Conservation (phyloP, 805 yeast species). For the Saccharomycopsis fermentans region DNA sequence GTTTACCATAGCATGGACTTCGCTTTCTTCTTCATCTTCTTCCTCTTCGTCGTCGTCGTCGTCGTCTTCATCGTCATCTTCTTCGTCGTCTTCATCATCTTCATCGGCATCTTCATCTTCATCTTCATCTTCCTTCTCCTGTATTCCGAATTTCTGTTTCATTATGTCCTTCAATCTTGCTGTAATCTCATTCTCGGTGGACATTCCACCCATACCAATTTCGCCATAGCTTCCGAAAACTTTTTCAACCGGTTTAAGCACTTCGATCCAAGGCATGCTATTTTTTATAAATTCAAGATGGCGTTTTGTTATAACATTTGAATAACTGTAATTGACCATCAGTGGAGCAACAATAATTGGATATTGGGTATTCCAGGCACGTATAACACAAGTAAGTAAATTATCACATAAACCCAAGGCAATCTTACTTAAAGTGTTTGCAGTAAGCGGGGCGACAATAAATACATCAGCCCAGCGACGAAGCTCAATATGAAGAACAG, state of each 20-base stretch:
- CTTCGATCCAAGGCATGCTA: conserved; percentile 92
- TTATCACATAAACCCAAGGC: conserved; percentile 90
- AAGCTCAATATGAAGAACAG: conserved; percentile 88
- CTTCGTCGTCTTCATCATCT: conserved; percentile 28
- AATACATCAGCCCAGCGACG: conserved; percentile 95
- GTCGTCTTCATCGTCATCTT: conserved; percentile 26
- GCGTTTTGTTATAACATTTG: conserved; percentile 76
- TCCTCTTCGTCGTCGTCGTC: conserved; percentile 41
- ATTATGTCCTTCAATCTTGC: conserved; percentile 41
- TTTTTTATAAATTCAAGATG: conserved; percentile 69
- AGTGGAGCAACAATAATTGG: conserved; percentile 92
- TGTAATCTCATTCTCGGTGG: conserved; percentile 93
- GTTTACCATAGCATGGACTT: conserved; percentile 8
- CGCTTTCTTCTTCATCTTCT: conserved; percentile 36
- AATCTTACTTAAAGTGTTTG: conserved; percentile 84
- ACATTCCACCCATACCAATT: conserved; percentile 99
- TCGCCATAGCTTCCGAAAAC: conserved; percentile 91
- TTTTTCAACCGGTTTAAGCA: conserved; percentile 90
- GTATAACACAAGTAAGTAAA: conserved; percentile 73
- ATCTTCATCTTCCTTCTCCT: conserved; percentile 39
- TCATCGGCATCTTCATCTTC: conserved; percentile 34
- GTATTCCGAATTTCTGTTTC: conserved; percentile 45
- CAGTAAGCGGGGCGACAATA: conserved; percentile 88
- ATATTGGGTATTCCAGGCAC: conserved; percentile 92
- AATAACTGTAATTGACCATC: conserved; percentile 89